These are phyloP conservation scores for Quercus cerris DNA, from an alignment of 306 rosid species.

Conservation along the genomic window DNA sequence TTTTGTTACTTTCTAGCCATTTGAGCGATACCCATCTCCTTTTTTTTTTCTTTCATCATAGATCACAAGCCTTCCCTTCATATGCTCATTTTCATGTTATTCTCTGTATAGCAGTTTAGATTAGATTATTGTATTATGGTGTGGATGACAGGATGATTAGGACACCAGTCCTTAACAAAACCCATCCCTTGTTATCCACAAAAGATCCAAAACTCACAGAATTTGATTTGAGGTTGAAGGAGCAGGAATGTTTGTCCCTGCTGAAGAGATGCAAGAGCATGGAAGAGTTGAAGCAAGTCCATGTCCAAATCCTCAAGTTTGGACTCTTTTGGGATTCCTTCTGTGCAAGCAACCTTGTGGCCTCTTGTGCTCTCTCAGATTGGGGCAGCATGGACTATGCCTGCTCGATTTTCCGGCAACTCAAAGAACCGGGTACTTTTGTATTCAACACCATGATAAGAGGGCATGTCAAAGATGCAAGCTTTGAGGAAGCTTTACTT, in stretches of 20 bases:
- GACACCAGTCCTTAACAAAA: constrained; percentile 71
- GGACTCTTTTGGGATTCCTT: constrained; percentile 63
- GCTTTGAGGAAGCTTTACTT: constrained; percentile 48
- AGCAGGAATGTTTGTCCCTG: constrained; percentile 51
- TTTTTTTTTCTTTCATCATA: constrained; percentile 3
- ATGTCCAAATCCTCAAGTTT: constrained; percentile 56
- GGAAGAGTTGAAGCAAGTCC: constrained; percentile 73
- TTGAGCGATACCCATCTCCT: constrained; percentile 6
- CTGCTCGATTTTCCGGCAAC: constrained; percentile 66
- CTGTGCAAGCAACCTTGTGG: constrained; percentile 63
- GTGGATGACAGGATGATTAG: constrained; percentile 59
- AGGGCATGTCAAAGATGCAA: constrained; percentile 47
- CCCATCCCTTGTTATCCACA: constrained; percentile 42
- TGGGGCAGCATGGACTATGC: constrained; percentile 95
- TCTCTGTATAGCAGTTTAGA: background rate
- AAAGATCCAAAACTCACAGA: constrained; percentile 47
- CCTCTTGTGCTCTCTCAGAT: constrained; percentile 64
- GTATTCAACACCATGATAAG: constrained; percentile 72
- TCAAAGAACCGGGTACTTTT: constrained; percentile 66
- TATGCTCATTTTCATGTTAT: constrained; percentile 22
- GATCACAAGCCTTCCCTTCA: constrained; percentile 1
- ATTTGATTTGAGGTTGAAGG: constrained; percentile 42
- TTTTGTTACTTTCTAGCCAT: background rate
- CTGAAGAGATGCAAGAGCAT: constrained; percentile 62
- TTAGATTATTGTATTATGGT: constrained; percentile 39